These are phyloP conservation scores for Medicago lupulina DNA, from an alignment of 306 rosid genomes.

Conservation along the genomic window DNA sequence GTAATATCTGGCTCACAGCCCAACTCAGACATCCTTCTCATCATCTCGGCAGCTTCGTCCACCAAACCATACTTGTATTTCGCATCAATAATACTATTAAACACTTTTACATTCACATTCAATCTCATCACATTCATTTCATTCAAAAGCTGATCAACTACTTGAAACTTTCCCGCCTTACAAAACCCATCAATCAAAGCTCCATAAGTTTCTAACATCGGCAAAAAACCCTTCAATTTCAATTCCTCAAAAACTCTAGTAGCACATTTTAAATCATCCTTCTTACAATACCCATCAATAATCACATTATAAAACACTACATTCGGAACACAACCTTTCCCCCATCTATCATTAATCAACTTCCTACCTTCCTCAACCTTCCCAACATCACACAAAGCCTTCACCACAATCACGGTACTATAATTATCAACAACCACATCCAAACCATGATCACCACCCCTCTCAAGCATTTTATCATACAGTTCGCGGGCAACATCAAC, in stretches of 20 bases:
- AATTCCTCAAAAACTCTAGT: conserved; percentile 58
- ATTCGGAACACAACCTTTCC: conserved; percentile 71
- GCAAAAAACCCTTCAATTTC: conserved; percentile 74
- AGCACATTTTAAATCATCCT: conserved; percentile 63
- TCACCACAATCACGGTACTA: conserved; percentile 70
- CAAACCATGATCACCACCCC: conserved; percentile 40
- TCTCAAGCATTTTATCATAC: conserved; percentile 72
- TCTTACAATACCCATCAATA: conserved; percentile 75
- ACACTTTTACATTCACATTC: conserved; percentile 55
- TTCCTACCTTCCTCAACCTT: conserved; percentile 65
- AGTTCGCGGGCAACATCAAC: conserved; percentile 57
- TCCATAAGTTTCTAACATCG: conserved; percentile 67
- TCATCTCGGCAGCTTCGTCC: conserved; percentile 51
- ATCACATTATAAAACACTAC: conserved; percentile 76
- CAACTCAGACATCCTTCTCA: conserved; percentile 60
- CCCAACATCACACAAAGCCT: conserved; percentile 71
- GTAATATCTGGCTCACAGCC: conserved; percentile 74
- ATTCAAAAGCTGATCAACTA: conserved; percentile 58
- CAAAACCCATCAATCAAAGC: conserved; percentile 74
- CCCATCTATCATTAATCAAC: conserved; percentile 74
- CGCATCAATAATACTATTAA: conserved; percentile 70
- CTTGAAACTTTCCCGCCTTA: conserved; percentile 62
- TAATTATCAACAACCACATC: conserved; percentile 58
- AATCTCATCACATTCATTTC: conserved; percentile 74
- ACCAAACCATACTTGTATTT: conserved; percentile 57